Percentiles rank a stretch among this genome's conserved stretches.
Evolutionary conservation across 1,284 basidiomycete species (phyloP).

Genomic region (Sporisorium iseilematis-ciliati): DNA sequence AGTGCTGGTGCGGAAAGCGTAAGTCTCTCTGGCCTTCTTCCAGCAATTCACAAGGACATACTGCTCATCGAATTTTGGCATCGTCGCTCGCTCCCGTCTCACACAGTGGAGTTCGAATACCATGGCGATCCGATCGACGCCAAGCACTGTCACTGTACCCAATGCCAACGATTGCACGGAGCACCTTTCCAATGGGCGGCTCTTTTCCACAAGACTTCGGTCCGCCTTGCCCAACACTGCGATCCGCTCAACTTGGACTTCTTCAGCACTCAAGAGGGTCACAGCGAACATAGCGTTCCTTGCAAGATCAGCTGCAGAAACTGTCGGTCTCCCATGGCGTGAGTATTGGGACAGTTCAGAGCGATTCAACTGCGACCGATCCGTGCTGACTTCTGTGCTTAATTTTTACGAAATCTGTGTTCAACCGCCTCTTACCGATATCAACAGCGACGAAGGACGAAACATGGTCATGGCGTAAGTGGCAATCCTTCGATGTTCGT

Average conservation of each 20-base stretch:
- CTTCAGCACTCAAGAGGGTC: conserved; percentile 44
- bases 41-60: neutral
- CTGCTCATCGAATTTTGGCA: neutral
- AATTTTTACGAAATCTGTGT: neutral
- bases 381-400: too few species aligned
- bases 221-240: conserved; percentile 41
- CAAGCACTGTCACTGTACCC: conserved; percentile 61
- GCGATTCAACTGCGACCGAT: too few species aligned
- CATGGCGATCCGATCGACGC: conserved; percentile 55
- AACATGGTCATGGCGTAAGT: conserved; percentile 56
- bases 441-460: conserved; percentile 43
- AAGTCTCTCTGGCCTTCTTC: conserved; percentile 4
- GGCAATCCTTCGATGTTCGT: neutral
- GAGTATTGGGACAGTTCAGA: conserved; percentile 3
- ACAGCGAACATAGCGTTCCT: conserved; percentile 47
- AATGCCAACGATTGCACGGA: conserved; percentile 61
- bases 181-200: conserved; percentile 60
- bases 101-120: conserved; percentile 51
- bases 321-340: conserved; percentile 50
- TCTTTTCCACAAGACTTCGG: conserved; percentile 54
- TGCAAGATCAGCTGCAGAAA: conserved; percentile 54
- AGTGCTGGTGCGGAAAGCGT: conserved; percentile 51
- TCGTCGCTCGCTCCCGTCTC: neutral
- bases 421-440: neutral
- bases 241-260: conserved; percentile 51